These are phyloP conservation scores for Dissoconium aciculare DNA, from an alignment of 2,329 filamentous ascomycete genomes.

Conservation along the genomic window DNA sequence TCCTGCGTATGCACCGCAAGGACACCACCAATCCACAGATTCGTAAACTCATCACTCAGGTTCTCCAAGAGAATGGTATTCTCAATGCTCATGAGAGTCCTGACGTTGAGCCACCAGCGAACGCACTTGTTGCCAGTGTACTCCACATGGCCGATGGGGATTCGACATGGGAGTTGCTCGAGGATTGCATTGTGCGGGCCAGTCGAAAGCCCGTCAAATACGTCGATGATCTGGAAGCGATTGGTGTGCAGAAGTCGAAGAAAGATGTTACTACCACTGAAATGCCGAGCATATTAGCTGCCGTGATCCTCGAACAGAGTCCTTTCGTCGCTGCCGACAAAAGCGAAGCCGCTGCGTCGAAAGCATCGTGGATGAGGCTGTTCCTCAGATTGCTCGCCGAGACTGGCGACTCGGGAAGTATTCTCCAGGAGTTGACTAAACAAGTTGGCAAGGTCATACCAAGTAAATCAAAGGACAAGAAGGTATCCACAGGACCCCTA, in stretches of 20 bases:
- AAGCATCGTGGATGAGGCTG: constrained; percentile 11
- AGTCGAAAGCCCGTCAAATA: constrained; percentile 70
- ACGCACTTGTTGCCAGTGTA: constrained; percentile 33
- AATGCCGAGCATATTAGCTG: constrained; percentile 47
- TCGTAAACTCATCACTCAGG: constrained; percentile 20
- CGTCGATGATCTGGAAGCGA: constrained; percentile 49
- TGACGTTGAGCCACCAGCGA: constrained; percentile 8
- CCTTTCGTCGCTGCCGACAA: constrained; percentile 36
- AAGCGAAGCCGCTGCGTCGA: constrained; percentile 4
- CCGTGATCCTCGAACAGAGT: constrained; percentile 64
- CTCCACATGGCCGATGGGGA: constrained; percentile 13
- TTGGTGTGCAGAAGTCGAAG: constrained; percentile 9
- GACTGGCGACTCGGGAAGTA: constrained; percentile 5
- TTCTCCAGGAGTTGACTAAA: constrained; percentile 5
- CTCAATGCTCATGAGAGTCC: constrained; percentile 31
- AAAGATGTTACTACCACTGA: background rate
- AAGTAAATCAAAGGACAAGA: constrained; percentile 2
- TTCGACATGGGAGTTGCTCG: constrained; percentile 54
- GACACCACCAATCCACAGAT: constrained; percentile 26
- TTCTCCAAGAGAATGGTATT: constrained; percentile 54
- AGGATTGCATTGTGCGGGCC: constrained; percentile 67
- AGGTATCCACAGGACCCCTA: background rate
- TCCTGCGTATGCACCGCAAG: constrained; percentile 44
- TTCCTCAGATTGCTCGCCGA: constrained; percentile 11
- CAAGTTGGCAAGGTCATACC: background rate